phyloP scores from a whole-genome alignment of 2,329 filamentous ascomycete genomes.

The Cladosporium sp. region DNA sequence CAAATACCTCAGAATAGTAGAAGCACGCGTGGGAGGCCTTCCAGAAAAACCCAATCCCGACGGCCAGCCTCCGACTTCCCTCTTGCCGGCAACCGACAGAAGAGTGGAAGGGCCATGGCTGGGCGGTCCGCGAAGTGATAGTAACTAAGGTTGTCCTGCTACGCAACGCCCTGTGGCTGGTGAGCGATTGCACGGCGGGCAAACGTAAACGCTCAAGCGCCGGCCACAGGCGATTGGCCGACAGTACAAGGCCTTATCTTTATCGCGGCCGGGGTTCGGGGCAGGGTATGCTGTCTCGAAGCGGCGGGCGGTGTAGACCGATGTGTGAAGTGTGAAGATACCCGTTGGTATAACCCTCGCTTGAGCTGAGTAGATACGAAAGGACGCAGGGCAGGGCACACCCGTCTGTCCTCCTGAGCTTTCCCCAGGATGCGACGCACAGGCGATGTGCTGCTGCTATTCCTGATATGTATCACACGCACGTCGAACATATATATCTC shows the following conservation, averaged over 20 bases:
- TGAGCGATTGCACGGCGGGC: background rate
- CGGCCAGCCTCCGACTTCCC: background rate
- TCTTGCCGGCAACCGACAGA: slow-evolving; percentile 5
- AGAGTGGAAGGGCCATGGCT: background rate
- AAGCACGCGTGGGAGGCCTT: background rate
- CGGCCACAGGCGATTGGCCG: slow-evolving; percentile 1
- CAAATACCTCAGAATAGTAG: background rate
- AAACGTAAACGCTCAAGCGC: slow-evolving; percentile 2
- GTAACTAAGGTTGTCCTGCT: background rate
- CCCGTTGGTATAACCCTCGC: slow-evolving; percentile 14
- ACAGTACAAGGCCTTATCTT: slow-evolving; percentile 12
- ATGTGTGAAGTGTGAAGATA: slow-evolving; percentile 12
- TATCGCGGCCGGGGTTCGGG: slow-evolving; percentile 17
- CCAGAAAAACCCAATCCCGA: slow-evolving; percentile 11
- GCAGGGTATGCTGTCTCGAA: background rate
- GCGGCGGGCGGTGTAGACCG: slow-evolving; percentile 10
- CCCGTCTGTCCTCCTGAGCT: background rate
- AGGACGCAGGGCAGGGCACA: background rate
- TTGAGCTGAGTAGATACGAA: background rate
- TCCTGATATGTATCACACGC: background rate
- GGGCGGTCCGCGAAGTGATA: background rate
- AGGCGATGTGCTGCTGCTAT: slow-evolving; percentile 3
- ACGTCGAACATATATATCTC: background rate
- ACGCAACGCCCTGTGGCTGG: slow-evolving; percentile 1
- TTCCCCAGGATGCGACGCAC: slow-evolving; percentile 9